Evolutionary conservation across 306 rosid genomes (phyloP).

Genomic region (Inga leiocalycina): DNA sequence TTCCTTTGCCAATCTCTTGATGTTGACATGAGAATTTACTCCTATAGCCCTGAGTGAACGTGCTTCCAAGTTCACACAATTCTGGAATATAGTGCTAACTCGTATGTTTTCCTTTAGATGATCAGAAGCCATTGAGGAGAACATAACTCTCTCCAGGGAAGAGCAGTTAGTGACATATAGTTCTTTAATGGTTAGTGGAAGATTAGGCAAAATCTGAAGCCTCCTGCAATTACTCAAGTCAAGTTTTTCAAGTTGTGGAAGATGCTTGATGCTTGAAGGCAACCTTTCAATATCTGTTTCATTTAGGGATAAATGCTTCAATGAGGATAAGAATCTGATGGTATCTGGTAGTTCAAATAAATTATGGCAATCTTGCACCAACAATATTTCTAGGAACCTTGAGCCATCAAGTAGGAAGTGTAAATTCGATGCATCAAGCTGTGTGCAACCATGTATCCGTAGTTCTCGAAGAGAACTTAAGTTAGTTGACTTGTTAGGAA

Average conservation of each 20-base stretch:
- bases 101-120: not conserved
- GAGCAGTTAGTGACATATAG: not conserved
- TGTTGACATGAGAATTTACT: conserved; percentile 3
- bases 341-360: conserved; percentile 2
- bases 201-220: not conserved
- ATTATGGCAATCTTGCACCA: not conserved
- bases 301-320: not conserved
- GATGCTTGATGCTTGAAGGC: conserved; percentile 16
- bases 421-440: conserved; percentile 14
- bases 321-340: not conserved
- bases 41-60: not conserved
- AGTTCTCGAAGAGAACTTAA: not conserved
- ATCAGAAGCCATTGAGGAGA: not conserved
- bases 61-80: not conserved
- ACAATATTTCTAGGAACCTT: not conserved
- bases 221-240: conserved; percentile 3
- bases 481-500: not conserved
- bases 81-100: not conserved
- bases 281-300: not conserved
- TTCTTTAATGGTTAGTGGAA: not conserved
- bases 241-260: conserved; percentile 9
- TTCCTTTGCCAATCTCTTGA: conserved; percentile 5
- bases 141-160: not conserved
- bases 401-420: not conserved
- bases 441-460: not conserved